Evolutionary conservation across 1,139 yeast genomes (phyloP), one percentile per base, ranked within the genome.

Genomic region (Yarrowia galli): DNA sequence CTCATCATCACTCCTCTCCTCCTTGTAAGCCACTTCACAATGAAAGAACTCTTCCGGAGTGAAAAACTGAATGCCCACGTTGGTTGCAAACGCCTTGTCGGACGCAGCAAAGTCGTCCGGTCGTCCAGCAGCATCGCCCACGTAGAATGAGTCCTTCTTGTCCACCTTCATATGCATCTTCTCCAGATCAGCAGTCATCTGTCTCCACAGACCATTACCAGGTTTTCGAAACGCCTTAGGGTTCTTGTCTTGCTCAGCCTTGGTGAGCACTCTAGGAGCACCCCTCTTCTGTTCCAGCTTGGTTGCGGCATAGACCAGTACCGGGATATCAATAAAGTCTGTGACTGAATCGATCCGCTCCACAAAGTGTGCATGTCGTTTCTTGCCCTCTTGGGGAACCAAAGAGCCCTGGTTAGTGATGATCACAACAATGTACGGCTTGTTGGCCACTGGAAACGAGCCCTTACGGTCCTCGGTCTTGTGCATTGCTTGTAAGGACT

Each of bases 61-160:
- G 68, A 79, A 79, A 75, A 91, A 92, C 46, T 74, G 72, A 2
- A 92, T 64, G 0, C 85, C 84, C 0, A 84, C 74, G 28, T 80
- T 82, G 63, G 80, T 73, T 0, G 98, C 97, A 81, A 93, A 92
- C 69, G 71, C 74, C 71, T 77, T 77, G 76, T 93, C 98, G 67
- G 91, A 84, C 73, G 91, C 93, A 82, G 93, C 89, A 75, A 88
- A 89, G 76, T 93, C 98, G 0, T 74, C 76, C 1, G 76, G 74
- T 67, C 98, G 81, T 0, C 98, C 99, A 9, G 98, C 98, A 0
- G 98, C 98, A 79, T 95, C 99, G 6, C 99, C 99, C n/a, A 93
- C 93, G 75, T 79, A 95, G 71, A 89, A 84, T 68, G 91, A 85
- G 35, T 79, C 72, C 0, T 78, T 80, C 54, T 77, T 68, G 69